Conservation (phyloP, 73 alveolate species). For the Effrenium voratum region DNA sequence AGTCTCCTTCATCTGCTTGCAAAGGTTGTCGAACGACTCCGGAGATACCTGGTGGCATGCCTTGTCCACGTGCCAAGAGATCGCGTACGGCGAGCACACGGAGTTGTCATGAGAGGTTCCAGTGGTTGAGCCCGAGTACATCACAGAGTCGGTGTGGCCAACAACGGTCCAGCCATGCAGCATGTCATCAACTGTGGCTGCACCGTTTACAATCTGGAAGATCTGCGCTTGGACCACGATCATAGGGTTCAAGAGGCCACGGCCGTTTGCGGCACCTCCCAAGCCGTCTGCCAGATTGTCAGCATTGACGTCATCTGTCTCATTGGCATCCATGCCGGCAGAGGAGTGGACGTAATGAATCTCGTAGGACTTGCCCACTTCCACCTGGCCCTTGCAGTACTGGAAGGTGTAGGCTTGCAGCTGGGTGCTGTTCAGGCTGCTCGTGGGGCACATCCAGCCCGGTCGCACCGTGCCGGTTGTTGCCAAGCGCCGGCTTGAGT, state of each 20-base stretch:
- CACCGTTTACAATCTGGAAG: conserved; percentile 40
- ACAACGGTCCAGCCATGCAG: conserved; percentile 45
- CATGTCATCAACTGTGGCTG: conserved; percentile 12
- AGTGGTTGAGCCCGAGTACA: conserved; percentile 19
- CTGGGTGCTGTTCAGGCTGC: not conserved
- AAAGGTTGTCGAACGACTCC: conserved; percentile 5
- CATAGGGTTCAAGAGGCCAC: conserved; percentile 55
- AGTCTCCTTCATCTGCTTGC: conserved; percentile 61
- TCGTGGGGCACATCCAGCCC: not conserved
- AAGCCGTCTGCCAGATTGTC: conserved; percentile 44
- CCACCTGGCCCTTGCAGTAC: too few species aligned
- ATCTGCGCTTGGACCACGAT: conserved; percentile 35
- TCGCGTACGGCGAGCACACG: conserved; percentile 41
- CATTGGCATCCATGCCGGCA: not conserved
- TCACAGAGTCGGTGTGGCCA: conserved; percentile 28
- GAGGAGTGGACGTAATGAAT: conserved; percentile 47
- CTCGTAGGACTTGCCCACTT: conserved; percentile 23
- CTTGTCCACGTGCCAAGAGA: conserved; percentile 44
- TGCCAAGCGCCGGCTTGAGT: not conserved
- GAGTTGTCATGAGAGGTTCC: not conserved
- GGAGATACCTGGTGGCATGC: conserved; percentile 30
- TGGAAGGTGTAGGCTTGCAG: not conserved
- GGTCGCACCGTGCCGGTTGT: not conserved
- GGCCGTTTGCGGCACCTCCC: conserved; percentile 65
- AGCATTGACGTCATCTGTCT: not conserved